Conservation (phyloP, 176 grass and related monocot genomes). For the Alopecurus myosuroides region DNA sequence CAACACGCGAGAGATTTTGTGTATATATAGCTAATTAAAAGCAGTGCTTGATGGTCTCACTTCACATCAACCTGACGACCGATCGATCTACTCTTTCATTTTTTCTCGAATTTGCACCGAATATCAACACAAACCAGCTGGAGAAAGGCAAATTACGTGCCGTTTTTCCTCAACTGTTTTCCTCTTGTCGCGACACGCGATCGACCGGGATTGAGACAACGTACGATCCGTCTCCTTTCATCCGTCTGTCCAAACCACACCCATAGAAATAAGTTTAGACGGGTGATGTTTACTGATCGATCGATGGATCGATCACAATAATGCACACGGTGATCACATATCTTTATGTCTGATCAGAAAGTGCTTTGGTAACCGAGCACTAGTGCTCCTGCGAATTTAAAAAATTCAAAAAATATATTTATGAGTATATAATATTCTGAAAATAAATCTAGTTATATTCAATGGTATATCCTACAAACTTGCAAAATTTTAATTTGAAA, state of each 20-base stretch:
- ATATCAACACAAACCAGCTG: slow-evolving; percentile 27
- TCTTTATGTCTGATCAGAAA: background rate
- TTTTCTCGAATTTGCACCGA: background rate
- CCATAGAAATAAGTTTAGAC: background rate
- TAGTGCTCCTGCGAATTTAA: no score
- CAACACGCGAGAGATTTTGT: slow-evolving; percentile 3
- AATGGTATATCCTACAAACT: no score
- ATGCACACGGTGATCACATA: background rate
- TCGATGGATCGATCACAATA: background rate
- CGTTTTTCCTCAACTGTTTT: slow-evolving; percentile 23
- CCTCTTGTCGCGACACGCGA: slow-evolving; percentile 29
- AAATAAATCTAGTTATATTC: no score
- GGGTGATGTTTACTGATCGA: background rate
- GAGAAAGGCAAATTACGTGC: background rate
- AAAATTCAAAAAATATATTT: no score
- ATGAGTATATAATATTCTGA: no score
- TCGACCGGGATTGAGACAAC: slow-evolving; percentile 24
- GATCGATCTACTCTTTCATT: background rate
- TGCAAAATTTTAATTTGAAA: no score
- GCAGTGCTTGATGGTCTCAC: background rate
- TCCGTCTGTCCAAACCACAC: background rate
- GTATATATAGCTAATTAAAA: background rate
- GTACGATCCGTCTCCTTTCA: slow-evolving; percentile 19
- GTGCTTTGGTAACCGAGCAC: no score
- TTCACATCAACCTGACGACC: slow-evolving; percentile 18